Percentiles rank a stretch among this genome's conserved stretches.
Evolutionary conservation across 306 rosid species (phyloP).

Genomic region (Acacia acuminata): DNA sequence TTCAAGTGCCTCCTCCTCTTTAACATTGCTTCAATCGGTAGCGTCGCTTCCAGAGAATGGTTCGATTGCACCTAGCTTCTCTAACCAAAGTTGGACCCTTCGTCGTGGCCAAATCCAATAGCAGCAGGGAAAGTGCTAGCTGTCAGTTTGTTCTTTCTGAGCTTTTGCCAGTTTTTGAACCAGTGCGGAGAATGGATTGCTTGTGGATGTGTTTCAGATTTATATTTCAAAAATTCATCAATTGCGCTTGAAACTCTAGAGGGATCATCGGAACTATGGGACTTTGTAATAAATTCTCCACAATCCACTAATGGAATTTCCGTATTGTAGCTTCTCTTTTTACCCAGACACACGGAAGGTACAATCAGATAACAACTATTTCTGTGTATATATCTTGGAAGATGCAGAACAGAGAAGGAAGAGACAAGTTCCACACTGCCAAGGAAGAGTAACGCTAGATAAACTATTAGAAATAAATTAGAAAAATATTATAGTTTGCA

Average conservation of each 20-base stretch:
- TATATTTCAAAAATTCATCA: slow-evolving; percentile 36
- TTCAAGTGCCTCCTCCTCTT: slow-evolving; percentile 89
- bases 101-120: slow-evolving; percentile 62
- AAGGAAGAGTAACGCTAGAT: slow-evolving; percentile 27
- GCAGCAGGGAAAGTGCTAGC: slow-evolving; percentile 85
- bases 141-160: slow-evolving; percentile 64
- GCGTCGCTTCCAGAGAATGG: slow-evolving; percentile 81
- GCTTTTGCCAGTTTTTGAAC: slow-evolving; percentile 84
- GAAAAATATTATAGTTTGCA: background rate
- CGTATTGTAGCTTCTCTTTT: slow-evolving; percentile 37
- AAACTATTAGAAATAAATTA: slow-evolving; percentile 9
- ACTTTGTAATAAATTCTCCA: slow-evolving; percentile 19
- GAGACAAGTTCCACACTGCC: slow-evolving; percentile 49
- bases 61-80: slow-evolving; percentile 75
- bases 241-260: slow-evolving; percentile 15
- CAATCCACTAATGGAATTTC: background rate
- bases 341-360: slow-evolving; percentile 34
- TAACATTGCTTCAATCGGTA: slow-evolving; percentile 80
- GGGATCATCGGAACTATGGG: slow-evolving; percentile 22
- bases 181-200: slow-evolving; percentile 69
- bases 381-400: slow-evolving; percentile 25
- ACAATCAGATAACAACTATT: slow-evolving; percentile 29
- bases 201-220: slow-evolving; percentile 34
- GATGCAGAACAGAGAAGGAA: slow-evolving; percentile 29
- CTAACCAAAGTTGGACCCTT: slow-evolving; percentile 76